Conservation (phyloP, 192 early-diverging fungal species). For the Backusella circina region DNA sequence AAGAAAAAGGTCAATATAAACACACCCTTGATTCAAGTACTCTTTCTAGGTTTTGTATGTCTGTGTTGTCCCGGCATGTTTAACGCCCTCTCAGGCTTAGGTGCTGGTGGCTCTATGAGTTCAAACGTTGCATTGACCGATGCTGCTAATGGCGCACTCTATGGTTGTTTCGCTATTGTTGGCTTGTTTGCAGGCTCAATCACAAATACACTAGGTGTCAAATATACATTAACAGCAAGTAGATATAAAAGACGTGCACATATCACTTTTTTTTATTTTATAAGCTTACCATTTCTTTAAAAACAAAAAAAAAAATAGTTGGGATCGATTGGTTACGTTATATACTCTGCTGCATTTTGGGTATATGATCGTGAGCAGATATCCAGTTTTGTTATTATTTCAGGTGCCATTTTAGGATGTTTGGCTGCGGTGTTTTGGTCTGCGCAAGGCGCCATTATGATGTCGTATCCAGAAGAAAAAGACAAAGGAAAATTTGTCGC, state of each 20-base stretch:
- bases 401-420: conserved; percentile 78
- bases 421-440: conserved; percentile 72
- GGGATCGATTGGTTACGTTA: conserved; percentile 57
- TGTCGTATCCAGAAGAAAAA: conserved; percentile 77
- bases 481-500: conserved; percentile 78
- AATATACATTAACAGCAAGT: conserved; percentile 19
- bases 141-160: conserved; percentile 68
- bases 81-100: conserved; percentile 51
- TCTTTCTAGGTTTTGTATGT: conserved; percentile 67
- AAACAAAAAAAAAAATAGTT: too few species aligned
- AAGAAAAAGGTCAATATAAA: conserved; percentile 33
- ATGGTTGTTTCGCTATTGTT: conserved; percentile 63
- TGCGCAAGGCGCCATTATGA: conserved; percentile 81
- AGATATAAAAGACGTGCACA: background rate
- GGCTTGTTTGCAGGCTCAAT: conserved; percentile 31
- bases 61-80: conserved; percentile 84
- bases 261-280: too few species aligned
- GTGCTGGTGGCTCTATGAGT: conserved; percentile 28
- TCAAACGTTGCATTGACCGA: conserved; percentile 20
- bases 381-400: conserved; percentile 57
- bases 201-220: conserved; percentile 24
- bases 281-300: too few species aligned
- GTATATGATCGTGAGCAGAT: conserved; percentile 48
- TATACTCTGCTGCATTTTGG: conserved; percentile 67
- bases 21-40: conserved; percentile 63